A percentile compares a stretch with the other conserved stretches of the same genome.
phyloP scores from a whole-genome alignment of 1,139 yeast species.

The Kurtzmaniella quercitrusa region DNA sequence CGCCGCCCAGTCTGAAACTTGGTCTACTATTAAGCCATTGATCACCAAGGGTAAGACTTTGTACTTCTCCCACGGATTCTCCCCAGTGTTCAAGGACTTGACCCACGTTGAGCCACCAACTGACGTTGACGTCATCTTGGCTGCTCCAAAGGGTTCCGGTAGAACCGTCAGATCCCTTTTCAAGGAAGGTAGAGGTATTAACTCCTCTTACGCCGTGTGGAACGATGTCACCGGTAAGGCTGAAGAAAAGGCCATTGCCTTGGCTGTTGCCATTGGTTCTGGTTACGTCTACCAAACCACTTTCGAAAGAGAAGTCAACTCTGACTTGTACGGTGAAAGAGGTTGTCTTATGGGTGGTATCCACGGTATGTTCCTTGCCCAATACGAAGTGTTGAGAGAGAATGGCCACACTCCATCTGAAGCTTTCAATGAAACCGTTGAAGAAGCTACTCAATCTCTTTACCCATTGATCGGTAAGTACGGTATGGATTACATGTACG shows the following conservation, averaged over 20 bases:
- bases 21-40: conserved; percentile 82
- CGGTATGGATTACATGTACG: conserved; percentile 99
- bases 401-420: conserved; percentile 99
- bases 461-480: conserved; percentile 98
- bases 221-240: conserved; percentile 99
- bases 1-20: conserved; percentile 99
- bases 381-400: conserved; percentile 99
- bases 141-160: conserved; percentile 99
- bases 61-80: conserved; percentile 99
- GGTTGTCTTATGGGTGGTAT: conserved; percentile 99
- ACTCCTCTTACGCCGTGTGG: conserved; percentile 99
- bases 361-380: conserved; percentile 99
- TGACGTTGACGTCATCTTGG: conserved; percentile 94
- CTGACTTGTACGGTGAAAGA: conserved; percentile 99
- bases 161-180: conserved; percentile 98
- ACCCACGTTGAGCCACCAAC: conserved; percentile 95
- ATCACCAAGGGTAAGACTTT: conserved; percentile 96
- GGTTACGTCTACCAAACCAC: conserved; percentile 99
- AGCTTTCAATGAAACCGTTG: conserved; percentile 99
- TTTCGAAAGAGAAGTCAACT: conserved; percentile 98
- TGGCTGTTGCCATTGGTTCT: conserved; percentile 98
- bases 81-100: conserved; percentile 97
- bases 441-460: conserved; percentile 98
- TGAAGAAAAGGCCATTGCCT: conserved; percentile 97
- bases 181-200: conserved; percentile 99